A percentile compares a stretch with the other conserved stretches of the same genome.
Evolutionary conservation across 495 filamentous ascomycete species (phyloP).

Genomic region (Cryomyces minteri): DNA sequence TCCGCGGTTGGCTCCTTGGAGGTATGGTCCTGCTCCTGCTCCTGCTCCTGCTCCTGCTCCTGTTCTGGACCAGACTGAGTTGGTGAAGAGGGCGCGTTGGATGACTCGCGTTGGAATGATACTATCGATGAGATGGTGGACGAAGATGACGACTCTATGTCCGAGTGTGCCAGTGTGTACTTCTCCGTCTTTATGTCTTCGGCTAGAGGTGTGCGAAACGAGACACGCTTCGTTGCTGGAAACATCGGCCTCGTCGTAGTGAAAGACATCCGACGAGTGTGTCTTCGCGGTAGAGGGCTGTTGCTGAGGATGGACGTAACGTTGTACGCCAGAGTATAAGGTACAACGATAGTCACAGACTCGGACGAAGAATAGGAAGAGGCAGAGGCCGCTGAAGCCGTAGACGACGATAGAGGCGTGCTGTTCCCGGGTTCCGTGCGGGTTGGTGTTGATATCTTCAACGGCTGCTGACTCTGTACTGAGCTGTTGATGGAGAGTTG

Average conservation of each 20-base stretch:
- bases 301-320: constrained; percentile 19
- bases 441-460: constrained; percentile 15
- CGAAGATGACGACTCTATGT: constrained; percentile 15
- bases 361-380: constrained; percentile 12
- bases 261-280: constrained; percentile 16
- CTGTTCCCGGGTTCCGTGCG: constrained; percentile 25
- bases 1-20: too few species aligned
- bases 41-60: not conserved
- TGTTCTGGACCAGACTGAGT: not conserved
- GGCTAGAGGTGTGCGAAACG: constrained; percentile 31
- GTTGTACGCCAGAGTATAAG: constrained; percentile 19
- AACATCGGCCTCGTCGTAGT: constrained; percentile 31
- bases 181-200: constrained; percentile 34
- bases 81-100: not conserved
- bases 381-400: constrained; percentile 11
- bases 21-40: not conserved
- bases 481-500: constrained; percentile 18
- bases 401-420: constrained; percentile 11
- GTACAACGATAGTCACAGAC: constrained; percentile 5
- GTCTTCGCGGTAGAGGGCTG: constrained; percentile 17
- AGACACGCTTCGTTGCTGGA: constrained; percentile 37
- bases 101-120: constrained; percentile 7
- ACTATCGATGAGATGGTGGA: constrained; percentile 3
- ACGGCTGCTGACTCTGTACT: not conserved
- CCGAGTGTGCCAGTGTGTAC: constrained; percentile 34